Percentiles rank a stretch among this genome's conserved stretches.
These are phyloP conservation scores for Blastomyces silverae DNA, from an alignment of 2,329 filamentous ascomycete species.

Conservation along the genomic window DNA sequence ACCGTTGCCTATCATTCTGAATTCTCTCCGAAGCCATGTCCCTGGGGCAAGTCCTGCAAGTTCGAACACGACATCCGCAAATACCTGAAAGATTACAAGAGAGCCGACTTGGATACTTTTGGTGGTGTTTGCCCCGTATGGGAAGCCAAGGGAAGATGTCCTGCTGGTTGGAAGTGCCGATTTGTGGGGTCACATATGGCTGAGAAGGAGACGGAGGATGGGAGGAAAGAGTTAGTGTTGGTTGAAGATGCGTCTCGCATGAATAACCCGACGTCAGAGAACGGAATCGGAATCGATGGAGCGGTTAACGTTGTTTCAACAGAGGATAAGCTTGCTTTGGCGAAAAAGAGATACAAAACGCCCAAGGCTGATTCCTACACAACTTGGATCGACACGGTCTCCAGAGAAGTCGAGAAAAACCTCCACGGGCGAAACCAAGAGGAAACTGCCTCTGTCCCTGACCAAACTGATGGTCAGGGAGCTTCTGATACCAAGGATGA, in stretches of 20 bases:
- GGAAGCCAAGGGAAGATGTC: conserved; percentile 66
- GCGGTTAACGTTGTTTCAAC: conserved; percentile 68
- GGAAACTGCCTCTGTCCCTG: conserved; percentile 26
- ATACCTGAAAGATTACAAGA: conserved; percentile 76
- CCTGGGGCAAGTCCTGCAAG: conserved; percentile 72
- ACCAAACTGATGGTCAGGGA: conserved; percentile 26
- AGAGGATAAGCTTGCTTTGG: conserved; percentile 65
- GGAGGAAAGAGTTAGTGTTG: conserved; percentile 68
- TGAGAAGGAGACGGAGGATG: conserved; percentile 70
- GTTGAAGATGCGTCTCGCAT: conserved; percentile 50
- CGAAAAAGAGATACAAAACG: conserved; percentile 63
- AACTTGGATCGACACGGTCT: conserved; percentile 67
- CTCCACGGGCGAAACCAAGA: conserved; percentile 42
- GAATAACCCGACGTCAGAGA: conserved; percentile 31
- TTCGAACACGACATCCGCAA: conserved; percentile 76
- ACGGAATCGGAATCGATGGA: conserved; percentile 44
- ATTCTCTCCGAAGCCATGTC: conserved; percentile 70
- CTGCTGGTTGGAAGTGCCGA: conserved; percentile 87
- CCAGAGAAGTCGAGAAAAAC: conserved; percentile 43
- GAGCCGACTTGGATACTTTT: conserved; percentile 70
- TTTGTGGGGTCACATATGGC: conserved; percentile 82
- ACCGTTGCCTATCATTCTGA: conserved; percentile 65
- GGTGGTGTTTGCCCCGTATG: conserved; percentile 75
- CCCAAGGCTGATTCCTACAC: conserved; percentile 69
- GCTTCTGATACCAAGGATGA: conserved; percentile 36